These are phyloP conservation scores for Pythium sp. DNA, from an alignment of 352 stramenopile genomes.

Conservation along the genomic window DNA sequence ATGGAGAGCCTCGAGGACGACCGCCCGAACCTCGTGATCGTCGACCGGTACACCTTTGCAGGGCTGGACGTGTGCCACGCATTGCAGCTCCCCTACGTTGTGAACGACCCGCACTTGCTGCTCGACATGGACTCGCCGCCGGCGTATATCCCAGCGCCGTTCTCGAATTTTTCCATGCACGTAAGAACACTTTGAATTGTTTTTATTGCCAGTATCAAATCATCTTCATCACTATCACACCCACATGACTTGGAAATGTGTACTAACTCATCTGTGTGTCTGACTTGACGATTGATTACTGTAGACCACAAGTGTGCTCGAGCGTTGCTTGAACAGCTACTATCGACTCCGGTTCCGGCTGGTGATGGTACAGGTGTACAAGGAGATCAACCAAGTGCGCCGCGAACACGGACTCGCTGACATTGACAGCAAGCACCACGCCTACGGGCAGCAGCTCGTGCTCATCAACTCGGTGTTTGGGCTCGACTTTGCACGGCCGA, in stretches of 20 bases:
- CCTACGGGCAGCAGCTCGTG: constrained; percentile 61
- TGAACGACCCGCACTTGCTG: constrained; percentile 80
- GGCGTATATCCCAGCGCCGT: constrained; percentile 74
- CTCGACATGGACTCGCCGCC: constrained; percentile 85
- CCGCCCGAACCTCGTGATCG: constrained; percentile 59
- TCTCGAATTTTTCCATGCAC: constrained; percentile 81
- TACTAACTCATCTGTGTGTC: constrained; percentile 8
- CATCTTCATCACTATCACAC: not conserved
- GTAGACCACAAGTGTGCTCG: constrained; percentile 65
- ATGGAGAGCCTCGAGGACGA: constrained; percentile 64
- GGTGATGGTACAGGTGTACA: constrained; percentile 52
- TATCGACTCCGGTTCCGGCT: constrained; percentile 76
- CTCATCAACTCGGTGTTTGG: constrained; percentile 84
- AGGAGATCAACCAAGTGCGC: constrained; percentile 63
- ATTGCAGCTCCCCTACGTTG: constrained; percentile 68
- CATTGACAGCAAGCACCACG: constrained; percentile 49
- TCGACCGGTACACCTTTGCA: constrained; percentile 83
- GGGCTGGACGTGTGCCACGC: constrained; percentile 66
- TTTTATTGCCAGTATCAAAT: not conserved
- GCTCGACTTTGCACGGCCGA: constrained; percentile 70
- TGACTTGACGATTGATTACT: not conserved
- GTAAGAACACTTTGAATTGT: constrained; percentile 16
- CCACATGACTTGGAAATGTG: not conserved
- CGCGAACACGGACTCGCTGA: constrained; percentile 44
- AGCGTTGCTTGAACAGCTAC: constrained; percentile 78